Conservation (phyloP, 495 filamentous ascomycete genomes). For the Penicillium ucsense region DNA sequence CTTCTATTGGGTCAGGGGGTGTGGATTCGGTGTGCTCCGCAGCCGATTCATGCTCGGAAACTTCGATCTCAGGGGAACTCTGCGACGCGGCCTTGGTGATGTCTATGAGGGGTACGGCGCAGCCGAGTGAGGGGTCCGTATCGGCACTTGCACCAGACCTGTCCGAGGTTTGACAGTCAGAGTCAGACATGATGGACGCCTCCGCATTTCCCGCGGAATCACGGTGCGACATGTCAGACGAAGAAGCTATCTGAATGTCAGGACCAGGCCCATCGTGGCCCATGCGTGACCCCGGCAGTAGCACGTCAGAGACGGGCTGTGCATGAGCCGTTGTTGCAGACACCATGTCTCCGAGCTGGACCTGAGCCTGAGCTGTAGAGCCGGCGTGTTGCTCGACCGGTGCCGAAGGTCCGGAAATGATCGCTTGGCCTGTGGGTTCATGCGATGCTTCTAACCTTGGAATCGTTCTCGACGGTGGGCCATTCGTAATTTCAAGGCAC, state of each 20-base stretch:
- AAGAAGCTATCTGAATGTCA: not conserved
- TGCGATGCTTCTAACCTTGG: too few species aligned
- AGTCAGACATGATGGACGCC: slow-evolving; percentile 6
- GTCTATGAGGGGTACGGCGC: slow-evolving; percentile 4
- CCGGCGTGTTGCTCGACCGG: too few species aligned
- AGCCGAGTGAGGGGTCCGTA: slow-evolving; percentile 5
- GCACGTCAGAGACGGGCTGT: not conserved
- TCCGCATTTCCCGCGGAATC: slow-evolving; percentile 15
- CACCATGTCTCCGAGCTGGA: too few species aligned
- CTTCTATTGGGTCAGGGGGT: slow-evolving; percentile 13
- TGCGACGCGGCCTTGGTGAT: slow-evolving; percentile 11
- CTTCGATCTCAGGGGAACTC: not conserved
- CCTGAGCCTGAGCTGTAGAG: too few species aligned
- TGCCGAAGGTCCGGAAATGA: too few species aligned
- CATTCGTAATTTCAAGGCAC: too few species aligned
- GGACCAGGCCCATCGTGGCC: not conserved
- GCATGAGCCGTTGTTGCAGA: too few species aligned
- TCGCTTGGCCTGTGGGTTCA: too few species aligned
- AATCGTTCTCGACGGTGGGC: too few species aligned
- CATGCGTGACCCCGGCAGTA: not conserved
- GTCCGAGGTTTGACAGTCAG: slow-evolving; percentile 13
- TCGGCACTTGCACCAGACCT: slow-evolving; percentile 7
- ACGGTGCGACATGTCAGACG: slow-evolving; percentile 3
- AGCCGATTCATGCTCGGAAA: slow-evolving; percentile 22
- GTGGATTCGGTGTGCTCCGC: slow-evolving; percentile 15